These are phyloP conservation scores for Xylaria multiplex DNA, from an alignment of 2,329 filamentous ascomycete species.

Conservation along the genomic window DNA sequence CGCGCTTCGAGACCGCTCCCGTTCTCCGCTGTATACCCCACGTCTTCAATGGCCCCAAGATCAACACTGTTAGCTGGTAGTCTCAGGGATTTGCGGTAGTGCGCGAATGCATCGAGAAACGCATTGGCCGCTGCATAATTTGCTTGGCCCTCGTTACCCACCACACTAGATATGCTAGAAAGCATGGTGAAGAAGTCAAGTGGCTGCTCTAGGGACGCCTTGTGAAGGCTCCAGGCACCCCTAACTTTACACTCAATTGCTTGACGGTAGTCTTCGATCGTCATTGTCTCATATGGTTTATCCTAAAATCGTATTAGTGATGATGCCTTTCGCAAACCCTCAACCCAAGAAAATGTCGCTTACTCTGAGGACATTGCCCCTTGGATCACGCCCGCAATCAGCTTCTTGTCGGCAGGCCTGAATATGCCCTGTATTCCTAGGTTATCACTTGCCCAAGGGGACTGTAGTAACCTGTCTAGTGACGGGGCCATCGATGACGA, in stretches of 20 bases:
- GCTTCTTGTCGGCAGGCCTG: no score
- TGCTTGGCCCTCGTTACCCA: constrained; percentile 52
- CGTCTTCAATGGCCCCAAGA: constrained; percentile 52
- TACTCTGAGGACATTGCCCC: no score
- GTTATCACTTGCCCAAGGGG: no score
- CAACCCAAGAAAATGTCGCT: no score
- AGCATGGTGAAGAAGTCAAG: constrained; percentile 54
- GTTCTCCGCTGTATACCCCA: constrained; percentile 35
- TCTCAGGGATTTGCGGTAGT: constrained; percentile 49
- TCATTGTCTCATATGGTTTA: no score
- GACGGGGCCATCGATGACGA: no score
- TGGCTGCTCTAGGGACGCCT: constrained; percentile 20
- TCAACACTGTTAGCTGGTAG: constrained; percentile 52
- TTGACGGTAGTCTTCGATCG: no score
- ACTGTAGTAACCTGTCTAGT: no score
- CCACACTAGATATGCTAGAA: constrained; percentile 50
- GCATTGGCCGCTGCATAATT: constrained; percentile 56
- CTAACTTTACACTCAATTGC: no score
- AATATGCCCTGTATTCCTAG: no score
- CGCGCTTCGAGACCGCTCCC: not conserved
- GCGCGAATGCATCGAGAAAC: constrained; percentile 54
- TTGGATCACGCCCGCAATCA: no score
- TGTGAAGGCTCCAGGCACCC: constrained; percentile 49
- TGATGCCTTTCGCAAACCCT: no score
- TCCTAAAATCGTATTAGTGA: not conserved